Base-by-base conservation (phyloP, 352 stramenopile species). In the Pythium rishiriense region DNA sequence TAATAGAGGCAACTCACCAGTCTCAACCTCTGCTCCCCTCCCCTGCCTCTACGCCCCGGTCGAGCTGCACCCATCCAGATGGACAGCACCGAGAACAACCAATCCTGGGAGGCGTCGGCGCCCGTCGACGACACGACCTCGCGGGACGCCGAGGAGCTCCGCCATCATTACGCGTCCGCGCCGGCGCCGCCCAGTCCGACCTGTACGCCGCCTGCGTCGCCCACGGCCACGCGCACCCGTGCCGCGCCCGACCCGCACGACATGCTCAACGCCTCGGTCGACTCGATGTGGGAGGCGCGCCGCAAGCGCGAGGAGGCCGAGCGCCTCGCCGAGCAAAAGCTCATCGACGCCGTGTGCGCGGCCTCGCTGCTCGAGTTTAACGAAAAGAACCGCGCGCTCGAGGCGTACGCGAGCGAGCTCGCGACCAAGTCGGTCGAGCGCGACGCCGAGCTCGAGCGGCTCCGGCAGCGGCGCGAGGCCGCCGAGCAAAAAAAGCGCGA, bases 311-410 rank as follows among this genome's bases (percentile, higher is more conserved):
- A 85, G 57, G 73, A 81, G 24, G 79, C 82, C 1, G 76, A 92
- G 49, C 68, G 78, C 28, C 64, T 85, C 29, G 78, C 78, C 4
- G 83, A 94, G 21, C 75, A 83, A 56, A 91, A 93, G 59, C 70
- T 94, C 12, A 70, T 94, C 12, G 81, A 92, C 24, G 86, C 86
- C 0, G 86, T 94, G 26, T 86, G 83, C 51, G 83, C 87, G 63
- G 84, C 82, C 21, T 94, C 86, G 28, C 66, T 94, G 48, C 72
- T 81, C 15, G 86, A 93, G 58, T 91, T 65, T 53, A 92, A 89
- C 28, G 79, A 90, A 29, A 79, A 79, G 19, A 72, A 93, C 66
- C 83, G 81, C 37, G 78, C 72, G 25, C 47, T 91, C 7, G 72
- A 89, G 31, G 49, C 69, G 7, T 90, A 88, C 59, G 75, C 85